A percentile compares a stretch with the other conserved stretches of the same genome.
Conservation (phyloP, 176 grass and related monocot genomes). For the Pharus latifolius region DNA sequence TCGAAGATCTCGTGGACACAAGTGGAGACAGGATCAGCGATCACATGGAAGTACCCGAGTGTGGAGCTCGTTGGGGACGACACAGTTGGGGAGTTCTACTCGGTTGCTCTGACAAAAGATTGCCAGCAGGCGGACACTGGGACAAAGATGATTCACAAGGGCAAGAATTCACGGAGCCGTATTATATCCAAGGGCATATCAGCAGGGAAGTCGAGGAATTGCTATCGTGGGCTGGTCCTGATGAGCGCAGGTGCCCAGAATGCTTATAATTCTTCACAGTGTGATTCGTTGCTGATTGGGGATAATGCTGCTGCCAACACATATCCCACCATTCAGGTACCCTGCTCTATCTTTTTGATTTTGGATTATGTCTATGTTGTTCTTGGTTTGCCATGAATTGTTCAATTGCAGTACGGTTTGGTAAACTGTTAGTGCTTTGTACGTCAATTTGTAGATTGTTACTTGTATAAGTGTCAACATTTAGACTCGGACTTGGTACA, state of each 20-base stretch:
- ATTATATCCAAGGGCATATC: constrained; percentile 98
- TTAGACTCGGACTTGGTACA: not conserved
- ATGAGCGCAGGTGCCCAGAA: constrained; percentile 63
- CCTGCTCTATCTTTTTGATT: not conserved
- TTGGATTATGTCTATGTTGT: not conserved
- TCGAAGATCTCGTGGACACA: constrained; percentile 97
- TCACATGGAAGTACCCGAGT: constrained; percentile 97
- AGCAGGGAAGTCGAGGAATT: constrained; percentile 91
- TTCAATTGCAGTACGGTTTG: not conserved
- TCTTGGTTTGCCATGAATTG: not conserved
- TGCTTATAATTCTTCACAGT: constrained; percentile 86
- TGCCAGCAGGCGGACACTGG: constrained; percentile 88
- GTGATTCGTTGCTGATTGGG: constrained; percentile 97
- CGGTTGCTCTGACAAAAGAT: constrained; percentile 88
- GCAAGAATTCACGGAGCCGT: constrained; percentile 75
- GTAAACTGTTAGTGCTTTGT: not conserved
- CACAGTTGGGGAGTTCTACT: constrained; percentile 91
- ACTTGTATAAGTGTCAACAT: not conserved
- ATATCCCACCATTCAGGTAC: constrained; percentile 91
- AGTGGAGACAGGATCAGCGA: constrained; percentile 94
- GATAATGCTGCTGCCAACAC: constrained; percentile 92
- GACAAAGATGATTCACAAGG: constrained; percentile 94
- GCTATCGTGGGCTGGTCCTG: constrained; percentile 88
- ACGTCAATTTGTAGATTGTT: not conserved
- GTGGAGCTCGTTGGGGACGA: constrained; percentile 75